A percentile compares a stretch with the other conserved stretches of the same genome.
Evolutionary conservation across 352 stramenopile genomes (phyloP).

Genomic region (Thalassiosira ordinaria): DNA sequence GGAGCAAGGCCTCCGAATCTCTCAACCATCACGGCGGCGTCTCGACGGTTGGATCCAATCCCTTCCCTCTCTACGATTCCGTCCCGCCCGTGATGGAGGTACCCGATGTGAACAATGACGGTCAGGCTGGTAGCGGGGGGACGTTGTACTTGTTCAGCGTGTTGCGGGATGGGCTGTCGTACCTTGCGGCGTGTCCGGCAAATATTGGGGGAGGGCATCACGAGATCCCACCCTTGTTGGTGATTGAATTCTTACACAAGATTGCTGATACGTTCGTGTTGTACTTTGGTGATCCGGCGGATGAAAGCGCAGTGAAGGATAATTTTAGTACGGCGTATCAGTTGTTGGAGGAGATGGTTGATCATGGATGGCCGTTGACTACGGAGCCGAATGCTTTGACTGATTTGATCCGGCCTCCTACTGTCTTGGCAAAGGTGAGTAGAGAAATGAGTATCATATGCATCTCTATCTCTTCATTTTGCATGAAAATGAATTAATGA

Average conservation of each 20-base stretch:
- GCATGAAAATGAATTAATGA: no score
- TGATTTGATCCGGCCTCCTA: conserved; percentile 95
- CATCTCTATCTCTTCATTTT: no score
- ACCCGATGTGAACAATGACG: conserved; percentile 40
- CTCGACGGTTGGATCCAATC: conserved; percentile 48
- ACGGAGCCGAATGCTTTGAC: conserved; percentile 98
- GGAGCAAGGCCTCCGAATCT: conserved; percentile 90
- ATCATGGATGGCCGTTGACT: conserved; percentile 96
- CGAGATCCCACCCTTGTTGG: conserved; percentile 90
- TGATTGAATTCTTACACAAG: conserved; percentile 97
- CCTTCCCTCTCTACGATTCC: conserved; percentile 69
- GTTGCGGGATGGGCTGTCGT: conserved; percentile 93
- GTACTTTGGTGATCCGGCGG: conserved; percentile 94
- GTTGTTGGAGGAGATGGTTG: conserved; percentile 93
- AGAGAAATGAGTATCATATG: no score
- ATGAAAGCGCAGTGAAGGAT: conserved; percentile 97
- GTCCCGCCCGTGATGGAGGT: conserved; percentile 87
- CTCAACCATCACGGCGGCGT: conserved; percentile 88
- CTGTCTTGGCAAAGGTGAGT: conserved; percentile 88
- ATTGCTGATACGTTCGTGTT: conserved; percentile 95
- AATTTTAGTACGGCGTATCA: conserved; percentile 98
- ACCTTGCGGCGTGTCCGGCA: conserved; percentile 93
- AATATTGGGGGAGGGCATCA: conserved; percentile 25
- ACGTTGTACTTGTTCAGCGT: conserved; percentile 82
- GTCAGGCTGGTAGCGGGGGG: conserved; percentile 32